A percentile compares a stretch with the other conserved stretches of the same genome.
phyloP scores from a whole-genome alignment of 2,329 filamentous ascomycete species.

The Colletotrichum liaoningense region DNA sequence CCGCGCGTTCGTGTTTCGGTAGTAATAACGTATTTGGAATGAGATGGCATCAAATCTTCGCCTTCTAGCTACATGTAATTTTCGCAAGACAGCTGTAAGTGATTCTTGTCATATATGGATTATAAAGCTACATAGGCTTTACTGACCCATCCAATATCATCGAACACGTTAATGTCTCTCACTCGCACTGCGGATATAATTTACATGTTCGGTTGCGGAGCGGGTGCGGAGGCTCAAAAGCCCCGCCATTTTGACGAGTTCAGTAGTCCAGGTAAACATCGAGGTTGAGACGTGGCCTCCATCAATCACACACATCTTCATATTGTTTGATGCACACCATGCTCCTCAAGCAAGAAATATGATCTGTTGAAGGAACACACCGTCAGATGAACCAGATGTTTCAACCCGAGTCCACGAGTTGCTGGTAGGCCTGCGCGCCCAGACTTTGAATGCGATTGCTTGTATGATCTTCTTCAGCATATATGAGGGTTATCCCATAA shows the following conservation, averaged over 20 bases:
- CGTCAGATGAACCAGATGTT: neutral
- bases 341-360: neutral
- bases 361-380: neutral
- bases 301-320: neutral
- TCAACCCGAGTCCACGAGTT: constrained; percentile 5
- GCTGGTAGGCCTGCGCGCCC: neutral
- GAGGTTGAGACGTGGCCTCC: neutral
- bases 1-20: no score
- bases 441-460: neutral
- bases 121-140: neutral
- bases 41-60: neutral
- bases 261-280: neutral
- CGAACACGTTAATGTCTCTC: neutral
- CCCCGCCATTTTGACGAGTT: neutral
- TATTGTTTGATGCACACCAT: neutral
- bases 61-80: neutral
- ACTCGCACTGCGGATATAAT: neutral
- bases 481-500: neutral
- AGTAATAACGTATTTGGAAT: neutral
- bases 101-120: neutral
- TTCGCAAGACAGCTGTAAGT: neutral
- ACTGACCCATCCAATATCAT: neutral
- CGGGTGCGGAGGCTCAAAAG: neutral
- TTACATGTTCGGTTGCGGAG: neutral
- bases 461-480: neutral